These are phyloP conservation scores for Acer negundo DNA, from an alignment of 345 rosid species.

Conservation along the genomic window DNA sequence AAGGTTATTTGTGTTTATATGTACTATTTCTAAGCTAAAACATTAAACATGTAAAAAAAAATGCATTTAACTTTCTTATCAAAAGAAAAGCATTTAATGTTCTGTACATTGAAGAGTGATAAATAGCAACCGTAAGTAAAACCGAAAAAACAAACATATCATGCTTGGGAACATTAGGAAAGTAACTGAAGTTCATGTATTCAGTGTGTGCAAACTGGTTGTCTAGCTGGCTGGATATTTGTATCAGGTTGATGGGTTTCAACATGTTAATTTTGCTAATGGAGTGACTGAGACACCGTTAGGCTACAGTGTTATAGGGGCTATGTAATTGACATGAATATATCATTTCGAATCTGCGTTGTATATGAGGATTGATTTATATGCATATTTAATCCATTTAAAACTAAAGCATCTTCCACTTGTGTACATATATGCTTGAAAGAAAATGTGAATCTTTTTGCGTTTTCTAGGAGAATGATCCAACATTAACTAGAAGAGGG, in stretches of 20 bases:
- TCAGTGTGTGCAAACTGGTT: not conserved
- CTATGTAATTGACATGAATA: not conserved
- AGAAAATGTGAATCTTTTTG: not conserved
- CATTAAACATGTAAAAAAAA: not conserved
- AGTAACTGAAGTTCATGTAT: not conserved
- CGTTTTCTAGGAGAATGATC: constrained; percentile 67
- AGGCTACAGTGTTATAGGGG: not conserved
- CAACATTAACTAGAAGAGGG: constrained; percentile 69
- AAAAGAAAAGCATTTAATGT: not conserved
- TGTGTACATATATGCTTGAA: constrained; percentile 9
- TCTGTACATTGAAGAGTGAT: not conserved
- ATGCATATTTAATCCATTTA: not conserved
- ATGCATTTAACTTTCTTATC: not conserved
- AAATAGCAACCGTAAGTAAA: not conserved
- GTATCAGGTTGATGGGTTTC: not conserved
- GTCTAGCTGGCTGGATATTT: not conserved
- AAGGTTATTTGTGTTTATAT: not conserved
- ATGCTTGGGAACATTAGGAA: not conserved
- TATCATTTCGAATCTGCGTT: not conserved
- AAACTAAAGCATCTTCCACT: not conserved
- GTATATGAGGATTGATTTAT: not conserved
- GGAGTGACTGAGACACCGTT: not conserved
- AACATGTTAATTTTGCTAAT: not conserved
- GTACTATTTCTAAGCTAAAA: not conserved
- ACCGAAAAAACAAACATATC: not conserved